These are phyloP conservation scores for Phaeosphaeriaceae sp. DNA, from an alignment of 2,329 filamentous ascomycete genomes.

Conservation along the genomic window DNA sequence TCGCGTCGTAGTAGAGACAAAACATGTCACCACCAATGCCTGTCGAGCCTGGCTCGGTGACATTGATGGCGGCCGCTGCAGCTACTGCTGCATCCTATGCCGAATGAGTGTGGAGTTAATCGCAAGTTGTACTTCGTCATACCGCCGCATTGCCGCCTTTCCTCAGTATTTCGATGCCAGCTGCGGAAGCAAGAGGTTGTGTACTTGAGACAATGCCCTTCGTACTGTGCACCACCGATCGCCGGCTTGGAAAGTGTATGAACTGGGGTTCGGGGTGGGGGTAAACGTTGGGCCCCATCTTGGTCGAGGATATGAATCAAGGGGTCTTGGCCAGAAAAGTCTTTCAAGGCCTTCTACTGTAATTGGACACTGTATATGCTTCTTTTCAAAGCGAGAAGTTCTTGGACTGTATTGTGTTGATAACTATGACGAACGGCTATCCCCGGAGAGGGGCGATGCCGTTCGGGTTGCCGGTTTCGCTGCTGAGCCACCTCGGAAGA, in stretches of 20 bases:
- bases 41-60: slow-evolving; percentile 91
- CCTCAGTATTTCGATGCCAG: slow-evolving; percentile 83
- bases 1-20: slow-evolving; percentile 88
- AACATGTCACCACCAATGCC: slow-evolving; percentile 98
- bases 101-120: slow-evolving; percentile 6
- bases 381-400: no score
- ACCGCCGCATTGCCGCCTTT: slow-evolving; percentile 93
- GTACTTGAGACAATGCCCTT: slow-evolving; percentile 90
- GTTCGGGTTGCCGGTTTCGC: slow-evolving; percentile 34
- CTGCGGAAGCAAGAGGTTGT: slow-evolving; percentile 87
- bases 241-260: slow-evolving; percentile 75
- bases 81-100: slow-evolving; percentile 91
- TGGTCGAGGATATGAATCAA: slow-evolving; percentile 4
- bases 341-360: no score
- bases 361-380: no score
- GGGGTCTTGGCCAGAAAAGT: neutral
- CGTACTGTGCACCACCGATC: slow-evolving; percentile 92
- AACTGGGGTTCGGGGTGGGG: slow-evolving; percentile 61
- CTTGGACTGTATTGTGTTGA: slow-evolving; percentile 11
- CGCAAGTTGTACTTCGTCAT: slow-evolving; percentile 51
- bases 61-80: slow-evolving; percentile 88
- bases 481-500: slow-evolving; percentile 23
- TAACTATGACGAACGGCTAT: slow-evolving; percentile 32
- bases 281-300: slow-evolving; percentile 54
- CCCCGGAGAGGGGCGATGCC: slow-evolving; percentile 34